These are phyloP conservation scores for Lactarius vividus DNA, from an alignment of 768 basidiomycete species.

Conservation along the genomic window DNA sequence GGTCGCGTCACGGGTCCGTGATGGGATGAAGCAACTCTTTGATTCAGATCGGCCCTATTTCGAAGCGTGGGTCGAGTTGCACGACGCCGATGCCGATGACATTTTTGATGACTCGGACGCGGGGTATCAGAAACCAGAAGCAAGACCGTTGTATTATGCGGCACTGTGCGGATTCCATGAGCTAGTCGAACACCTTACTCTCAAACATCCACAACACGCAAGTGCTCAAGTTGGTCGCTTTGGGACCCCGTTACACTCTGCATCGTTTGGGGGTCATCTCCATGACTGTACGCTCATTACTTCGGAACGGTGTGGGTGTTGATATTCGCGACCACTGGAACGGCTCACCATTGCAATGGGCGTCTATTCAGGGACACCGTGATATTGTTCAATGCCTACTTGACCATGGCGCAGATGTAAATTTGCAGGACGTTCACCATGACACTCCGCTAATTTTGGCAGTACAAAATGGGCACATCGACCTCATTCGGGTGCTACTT, in stretches of 20 bases:
- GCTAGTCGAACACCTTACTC: background rate
- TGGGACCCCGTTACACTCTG: background rate
- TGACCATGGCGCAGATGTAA: background rate
- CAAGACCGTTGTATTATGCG: background rate
- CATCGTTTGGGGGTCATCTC: background rate
- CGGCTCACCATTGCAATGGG: background rate
- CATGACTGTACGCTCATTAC: background rate
- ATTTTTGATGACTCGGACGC: too few relatives aligned
- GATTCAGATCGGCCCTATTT: background rate
- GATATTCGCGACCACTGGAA: background rate
- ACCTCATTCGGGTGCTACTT: background rate
- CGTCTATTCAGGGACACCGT: background rate
- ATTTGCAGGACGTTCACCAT: background rate
- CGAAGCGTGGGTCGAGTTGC: background rate
- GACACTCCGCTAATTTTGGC: background rate
- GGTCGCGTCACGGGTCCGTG: background rate
- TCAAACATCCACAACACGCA: background rate
- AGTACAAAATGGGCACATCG: background rate
- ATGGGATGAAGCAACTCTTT: background rate
- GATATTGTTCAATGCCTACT: background rate
- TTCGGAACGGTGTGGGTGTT: background rate
- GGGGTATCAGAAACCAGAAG: fast-evolving
- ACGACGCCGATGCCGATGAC: background rate
- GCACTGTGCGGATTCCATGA: background rate
- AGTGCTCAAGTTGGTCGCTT: background rate